Conservation (phyloP, 805 yeast genomes). For the Clavispora fructus region DNA sequence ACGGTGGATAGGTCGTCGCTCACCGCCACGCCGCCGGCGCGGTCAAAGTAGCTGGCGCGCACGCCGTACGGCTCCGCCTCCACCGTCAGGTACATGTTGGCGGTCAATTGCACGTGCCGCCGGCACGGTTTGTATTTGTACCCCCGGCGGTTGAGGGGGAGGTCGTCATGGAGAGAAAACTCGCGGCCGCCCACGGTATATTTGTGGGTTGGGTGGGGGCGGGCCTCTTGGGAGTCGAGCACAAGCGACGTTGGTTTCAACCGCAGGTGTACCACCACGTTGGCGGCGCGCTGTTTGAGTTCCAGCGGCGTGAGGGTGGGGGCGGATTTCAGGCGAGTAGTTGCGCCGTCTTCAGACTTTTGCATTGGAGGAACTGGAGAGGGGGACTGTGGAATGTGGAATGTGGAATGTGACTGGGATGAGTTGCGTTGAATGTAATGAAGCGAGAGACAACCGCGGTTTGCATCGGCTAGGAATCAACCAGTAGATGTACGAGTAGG, state of each 20-base stretch:
- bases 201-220: conserved; percentile 11
- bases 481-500: no score
- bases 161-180: conserved; percentile 59
- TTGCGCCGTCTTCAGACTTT: conserved; percentile 10
- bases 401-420: conserved; percentile 7
- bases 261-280: conserved; percentile 30
- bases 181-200: conserved; percentile 12
- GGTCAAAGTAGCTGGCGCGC: conserved; percentile 61
- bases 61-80: conserved; percentile 66
- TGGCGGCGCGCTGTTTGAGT: conserved; percentile 22
- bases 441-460: no score
- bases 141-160: conserved; percentile 74
- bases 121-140: conserved; percentile 77
- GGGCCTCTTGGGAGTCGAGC: conserved; percentile 6
- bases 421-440: no score
- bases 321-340: conserved; percentile 23
- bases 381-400: conserved; percentile 15
- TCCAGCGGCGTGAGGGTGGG: conserved; percentile 16
- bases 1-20: conserved; percentile 33
- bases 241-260: conserved; percentile 32
- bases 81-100: conserved; percentile 61
- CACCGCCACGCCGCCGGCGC: conserved; percentile 51
- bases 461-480: no score
- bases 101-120: conserved; percentile 56
- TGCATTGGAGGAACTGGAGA: conserved; percentile 1